Evolutionary conservation across 139 green algal genomes (phyloP).

Genomic region (Coelastrella sp.): DNA sequence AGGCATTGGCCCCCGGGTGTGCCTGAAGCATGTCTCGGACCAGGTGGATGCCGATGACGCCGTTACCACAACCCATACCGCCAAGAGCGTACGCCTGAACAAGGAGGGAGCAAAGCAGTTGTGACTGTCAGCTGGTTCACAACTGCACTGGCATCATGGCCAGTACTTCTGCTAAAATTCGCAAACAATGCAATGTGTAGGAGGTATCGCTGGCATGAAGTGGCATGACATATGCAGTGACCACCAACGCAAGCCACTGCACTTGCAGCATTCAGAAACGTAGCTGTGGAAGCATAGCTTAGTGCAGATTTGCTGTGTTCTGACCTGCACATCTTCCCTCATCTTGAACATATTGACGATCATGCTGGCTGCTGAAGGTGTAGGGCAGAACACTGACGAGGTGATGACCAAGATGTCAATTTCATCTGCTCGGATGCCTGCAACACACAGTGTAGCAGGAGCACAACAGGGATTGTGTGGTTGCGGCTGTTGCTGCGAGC

Average conservation of each 20-base stretch:
- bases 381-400: conserved; percentile 47
- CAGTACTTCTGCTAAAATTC: no score
- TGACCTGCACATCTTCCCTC: conserved; percentile 53
- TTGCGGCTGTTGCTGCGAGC: no score
- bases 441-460: neutral
- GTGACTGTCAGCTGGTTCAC: no score
- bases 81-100: conserved; percentile 59
- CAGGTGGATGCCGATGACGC: conserved; percentile 72
- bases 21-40: conserved; percentile 66
- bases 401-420: conserved; percentile 53
- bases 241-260: no score
- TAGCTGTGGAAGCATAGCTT: no score
- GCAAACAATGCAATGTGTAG: no score
- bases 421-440: conserved; percentile 37
- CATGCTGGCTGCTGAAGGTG: conserved; percentile 74
- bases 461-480: no score
- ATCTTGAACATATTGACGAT: conserved; percentile 78
- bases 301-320: no score
- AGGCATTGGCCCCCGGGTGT: conserved; percentile 44
- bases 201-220: no score
- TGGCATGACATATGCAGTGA: no score
- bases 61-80: conserved; percentile 74
- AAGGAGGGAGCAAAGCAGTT: no score
- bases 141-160: no score
- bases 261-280: neutral